Evolutionary conservation across 768 basidiomycete species (phyloP), one percentile per base, ranked within the genome.

Genomic region (Pleurotus djamor): DNA sequence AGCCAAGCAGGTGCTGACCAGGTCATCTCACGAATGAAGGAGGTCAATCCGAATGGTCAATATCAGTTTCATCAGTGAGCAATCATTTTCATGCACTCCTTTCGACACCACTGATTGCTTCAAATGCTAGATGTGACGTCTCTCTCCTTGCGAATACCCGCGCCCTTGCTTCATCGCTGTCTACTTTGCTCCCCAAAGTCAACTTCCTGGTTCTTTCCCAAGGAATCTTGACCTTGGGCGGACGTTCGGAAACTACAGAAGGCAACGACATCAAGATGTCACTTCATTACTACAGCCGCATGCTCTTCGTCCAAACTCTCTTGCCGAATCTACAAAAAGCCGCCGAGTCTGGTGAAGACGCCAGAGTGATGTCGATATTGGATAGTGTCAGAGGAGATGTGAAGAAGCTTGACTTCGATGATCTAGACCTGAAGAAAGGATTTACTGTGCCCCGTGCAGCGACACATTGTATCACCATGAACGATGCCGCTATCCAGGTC

Each of bases 401-500:
- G 6, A 14, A 67, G 0, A 54, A 63, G 8, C 72, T 83, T 9
- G 73, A 82, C 60, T 47, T 78, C 32, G 70, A 83, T 16, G 82
- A 84, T 62, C 71, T 85, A 16, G 81, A 75, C 0, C 64, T 85
- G 64, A 80, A 80, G 71, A 80, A 80, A 67, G 68, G 57, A 12
- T 84, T 73, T 66, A 71, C 68, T 1, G 28, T 74, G 1, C 9
- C 59, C 4, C 73, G 69, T 3, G 78, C 78, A 0, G 75, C 70
- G 1, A 34, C 66, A 32, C 61, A 69, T 0, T 70, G 73, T 0
- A 68, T 75, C 8, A 80, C 81, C 0, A 85, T 84, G 61, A 84
- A 76, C 59, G 83, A 85, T 66, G 63, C 81, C 17, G 81, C 82
- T 79, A 60, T 83, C 48, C 74, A 82, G 76, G 83, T 81, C 47